A percentile compares a stretch with the other conserved stretches of the same genome.
These are phyloP conservation scores for Adiantum capillusveneris DNA, from an alignment of 75 land plant species.

Conservation along the genomic window DNA sequence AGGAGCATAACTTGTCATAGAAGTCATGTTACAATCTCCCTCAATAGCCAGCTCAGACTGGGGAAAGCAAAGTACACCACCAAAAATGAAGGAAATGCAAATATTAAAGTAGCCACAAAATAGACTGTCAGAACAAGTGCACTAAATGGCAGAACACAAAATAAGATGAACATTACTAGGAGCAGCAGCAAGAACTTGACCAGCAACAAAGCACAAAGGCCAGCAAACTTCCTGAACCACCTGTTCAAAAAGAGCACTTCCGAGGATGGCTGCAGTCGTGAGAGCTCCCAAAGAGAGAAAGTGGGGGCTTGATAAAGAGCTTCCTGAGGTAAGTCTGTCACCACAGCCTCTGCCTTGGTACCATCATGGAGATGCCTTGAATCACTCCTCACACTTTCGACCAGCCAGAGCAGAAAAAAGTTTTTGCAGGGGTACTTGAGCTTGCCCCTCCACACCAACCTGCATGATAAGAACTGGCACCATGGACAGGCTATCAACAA, in stretches of 20 bases:
- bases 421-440: constrained; percentile 92
- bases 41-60: constrained; percentile 57
- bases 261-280: not conserved
- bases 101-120: constrained; percentile 52
- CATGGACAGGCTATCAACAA: constrained; percentile 93
- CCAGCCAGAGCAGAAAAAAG: constrained; percentile 87
- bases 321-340: too few species aligned
- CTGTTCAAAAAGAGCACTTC: constrained; percentile 10
- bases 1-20: too few species aligned
- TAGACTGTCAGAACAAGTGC: constrained; percentile 51
- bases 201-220: constrained; percentile 39
- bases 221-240: constrained; percentile 29
- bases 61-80: constrained; percentile 84
- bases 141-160: constrained; percentile 67
- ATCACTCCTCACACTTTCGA: constrained; percentile 72
- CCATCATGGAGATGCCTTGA: constrained; percentile 11
- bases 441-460: constrained; percentile 76
- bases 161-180: constrained; percentile 47
- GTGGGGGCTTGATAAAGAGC: constrained; percentile 9
- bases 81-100: constrained; percentile 78
- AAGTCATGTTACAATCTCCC: constrained; percentile 54
- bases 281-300: too few species aligned
- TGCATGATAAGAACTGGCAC: constrained; percentile 79
- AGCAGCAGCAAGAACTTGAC: constrained; percentile 62
- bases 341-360: not conserved